phyloP scores from a whole-genome alignment of 345 rosid genomes.

The Eucalyptus globulus region DNA sequence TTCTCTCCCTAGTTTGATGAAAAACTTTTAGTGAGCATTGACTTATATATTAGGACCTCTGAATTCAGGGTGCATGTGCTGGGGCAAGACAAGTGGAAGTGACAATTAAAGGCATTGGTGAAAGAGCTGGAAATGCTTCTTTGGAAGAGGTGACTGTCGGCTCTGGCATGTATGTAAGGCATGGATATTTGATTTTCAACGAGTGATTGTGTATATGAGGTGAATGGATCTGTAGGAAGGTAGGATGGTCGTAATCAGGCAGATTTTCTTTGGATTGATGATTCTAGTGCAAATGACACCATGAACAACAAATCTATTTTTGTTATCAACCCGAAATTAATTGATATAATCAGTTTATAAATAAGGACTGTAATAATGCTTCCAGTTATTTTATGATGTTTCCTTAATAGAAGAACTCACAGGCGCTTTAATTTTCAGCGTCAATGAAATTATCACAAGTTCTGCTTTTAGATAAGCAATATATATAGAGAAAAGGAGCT shows the following conservation, averaged over 20 bases:
- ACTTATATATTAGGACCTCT: background rate
- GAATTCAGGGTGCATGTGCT: conserved; percentile 68
- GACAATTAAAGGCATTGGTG: conserved; percentile 94
- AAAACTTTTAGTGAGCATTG: background rate
- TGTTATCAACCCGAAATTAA: background rate
- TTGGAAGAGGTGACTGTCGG: conserved; percentile 65
- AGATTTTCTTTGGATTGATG: background rate
- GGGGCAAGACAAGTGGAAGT: conserved; percentile 97
- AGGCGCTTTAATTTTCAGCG: background rate
- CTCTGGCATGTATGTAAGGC: background rate
- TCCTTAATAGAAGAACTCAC: background rate
- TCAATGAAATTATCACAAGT: background rate
- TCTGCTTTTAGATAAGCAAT: background rate
- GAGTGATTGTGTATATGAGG: background rate
- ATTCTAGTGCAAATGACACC: background rate
- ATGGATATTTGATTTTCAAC: background rate
- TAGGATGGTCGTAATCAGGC: background rate
- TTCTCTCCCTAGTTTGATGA: background rate
- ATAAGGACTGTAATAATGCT: background rate
- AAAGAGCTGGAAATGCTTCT: conserved; percentile 98
- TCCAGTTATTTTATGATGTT: background rate
- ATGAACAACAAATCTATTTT: background rate
- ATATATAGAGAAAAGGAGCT: background rate
- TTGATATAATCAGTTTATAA: background rate
- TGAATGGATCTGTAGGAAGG: background rate